Base-by-base conservation (phyloP, 2,329 filamentous ascomycete genomes). In the Aspergillus sp. region DNA sequence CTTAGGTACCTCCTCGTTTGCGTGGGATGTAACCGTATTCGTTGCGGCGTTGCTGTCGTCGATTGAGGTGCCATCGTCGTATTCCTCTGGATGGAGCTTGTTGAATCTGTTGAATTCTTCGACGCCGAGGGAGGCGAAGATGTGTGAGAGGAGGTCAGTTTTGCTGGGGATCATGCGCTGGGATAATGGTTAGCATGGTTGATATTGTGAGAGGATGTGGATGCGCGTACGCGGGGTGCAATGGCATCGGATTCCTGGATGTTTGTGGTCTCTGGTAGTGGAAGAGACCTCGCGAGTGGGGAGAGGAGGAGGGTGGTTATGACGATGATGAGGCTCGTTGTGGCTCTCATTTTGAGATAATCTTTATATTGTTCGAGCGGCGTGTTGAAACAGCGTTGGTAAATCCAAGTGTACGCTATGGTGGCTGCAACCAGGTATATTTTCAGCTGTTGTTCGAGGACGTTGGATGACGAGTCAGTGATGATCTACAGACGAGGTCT, bases 81-180 rank as follows among this genome's bases (percentile, higher is more conserved):
- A 41, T 9, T 38, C 47, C 6, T 46, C 52, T 9, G 28, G 41
- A 15, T 51, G 22, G 25, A 50, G 31, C 9, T 62, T 47, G 43
- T 63, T 60, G 31, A 57, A 34, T 6, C 28, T 30, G 46, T 60
- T 31, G 57, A 67, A 61, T 13, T 54, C 28, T 7, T 65, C 23
- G 30, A 65, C n/a, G 25, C 60, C 54, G 13, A 56, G 50, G 31
- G 25, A 11, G n/a, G 54, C 57, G 23, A 65, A 31, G n/a, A 60
- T 46, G 13, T 47, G n/a, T 11, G 56, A 50, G 22, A 64, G 38
- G 9, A 53, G 30, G 34, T 65, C 61, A 5, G 48, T 53, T 25
- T 57, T 7, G 28, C 23, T 53, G 19, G 62, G 60, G 41, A 55
- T 54, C 52, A 64, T 58, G 31, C 63, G 43, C 63, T 65, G 23